Percentiles rank a stretch among this genome's conserved stretches.
These are phyloP conservation scores for Rosa hybrid DNA, from an alignment of 331 rosid genomes.

Conservation along the genomic window DNA sequence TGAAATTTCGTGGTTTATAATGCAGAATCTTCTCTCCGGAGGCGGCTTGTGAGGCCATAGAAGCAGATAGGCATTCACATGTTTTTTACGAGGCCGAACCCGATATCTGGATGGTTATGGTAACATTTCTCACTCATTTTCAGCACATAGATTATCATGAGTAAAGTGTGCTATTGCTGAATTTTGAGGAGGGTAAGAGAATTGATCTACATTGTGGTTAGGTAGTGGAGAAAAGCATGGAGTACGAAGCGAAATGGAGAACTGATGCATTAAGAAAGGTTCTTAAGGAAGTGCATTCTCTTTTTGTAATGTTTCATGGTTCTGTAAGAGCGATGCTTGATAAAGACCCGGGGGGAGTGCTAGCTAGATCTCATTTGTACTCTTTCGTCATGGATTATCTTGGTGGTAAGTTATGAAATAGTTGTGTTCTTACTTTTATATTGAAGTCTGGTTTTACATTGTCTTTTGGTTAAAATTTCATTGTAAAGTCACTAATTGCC, in stretches of 20 bases:
- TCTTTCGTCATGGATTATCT: slow-evolving; percentile 90
- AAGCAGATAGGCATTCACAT: slow-evolving; percentile 85
- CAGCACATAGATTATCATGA: not conserved
- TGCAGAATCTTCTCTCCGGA: slow-evolving; percentile 93
- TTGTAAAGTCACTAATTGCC: slow-evolving; percentile 90
- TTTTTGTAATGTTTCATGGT: slow-evolving; percentile 90
- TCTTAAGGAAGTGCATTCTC: slow-evolving; percentile 88
- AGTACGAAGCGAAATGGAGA: slow-evolving; percentile 78
- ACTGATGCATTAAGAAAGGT: slow-evolving; percentile 74
- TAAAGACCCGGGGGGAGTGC: slow-evolving; percentile 81
- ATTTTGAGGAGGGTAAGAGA: not conserved
- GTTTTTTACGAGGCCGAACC: slow-evolving; percentile 83
- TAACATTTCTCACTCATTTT: slow-evolving; percentile 8
- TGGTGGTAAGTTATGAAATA: slow-evolving; percentile 62
- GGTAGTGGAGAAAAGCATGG: slow-evolving; percentile 90
- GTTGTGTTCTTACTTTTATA: slow-evolving; percentile 16
- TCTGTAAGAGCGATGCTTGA: slow-evolving; percentile 74
- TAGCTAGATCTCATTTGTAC: slow-evolving; percentile 70
- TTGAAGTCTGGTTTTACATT: slow-evolving; percentile 31
- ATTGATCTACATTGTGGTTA: slow-evolving; percentile 33
- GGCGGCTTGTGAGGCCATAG: slow-evolving; percentile 83
- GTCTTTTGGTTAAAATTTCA: slow-evolving; percentile 64
- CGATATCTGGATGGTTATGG: slow-evolving; percentile 97
- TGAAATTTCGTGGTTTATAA: not conserved
- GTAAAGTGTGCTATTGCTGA: not conserved